Base-by-base conservation (phyloP, 2,329 filamentous ascomycete species). In the Aspergillus aculeatinus region DNA sequence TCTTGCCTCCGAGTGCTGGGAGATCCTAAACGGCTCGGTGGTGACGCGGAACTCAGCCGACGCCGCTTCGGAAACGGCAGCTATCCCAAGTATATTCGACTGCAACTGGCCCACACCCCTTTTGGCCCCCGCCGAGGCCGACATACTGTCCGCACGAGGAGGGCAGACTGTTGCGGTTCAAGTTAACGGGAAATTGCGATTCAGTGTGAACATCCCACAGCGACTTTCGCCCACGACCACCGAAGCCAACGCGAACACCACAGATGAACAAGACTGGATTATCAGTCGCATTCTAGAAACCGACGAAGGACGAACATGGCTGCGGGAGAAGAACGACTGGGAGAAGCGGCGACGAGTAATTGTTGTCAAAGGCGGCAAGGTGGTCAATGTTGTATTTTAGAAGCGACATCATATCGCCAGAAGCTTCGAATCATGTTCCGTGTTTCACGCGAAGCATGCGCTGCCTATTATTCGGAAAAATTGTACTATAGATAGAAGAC, bases 1-100 rank as follows among this genome's bases (percentile, higher is more conserved):
- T 0, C 86, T 95, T 60, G 84, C 91, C 1, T 91, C 94, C 67
- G 91, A 96, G 77, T 90, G 87, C 73, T 96, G 90, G 90, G 81
- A 83, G 62, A 68, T 83, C 2, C 80, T 93, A 3, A 71, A 75
- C 57, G 63, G 64, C n/a, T 54, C 66, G 27, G 55, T 69, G n/a
- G 21, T 70, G 2, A 31, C n/a, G 23, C 21, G 51, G 25, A 31
- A 58, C 14, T 23, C 50, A 25, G 48, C 21, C 39, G 63, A 64
- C 19, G 44, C 48, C 14, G 5, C 27, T 19, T 31, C 58, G 19
- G 51, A 54, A 10, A 19, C 31, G 29, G 44, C 49, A n/a, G 58
- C 25, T 52, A 39, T 67, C 2, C 69, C 70, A 21, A 68, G 76
- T 2, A 77, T 85, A 47, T 81, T 84, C 54, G 70, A 75, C 1